These are phyloP conservation scores for Annulohypoxylon stygium DNA, from an alignment of 495 filamentous ascomycete species.

Conservation along the genomic window DNA sequence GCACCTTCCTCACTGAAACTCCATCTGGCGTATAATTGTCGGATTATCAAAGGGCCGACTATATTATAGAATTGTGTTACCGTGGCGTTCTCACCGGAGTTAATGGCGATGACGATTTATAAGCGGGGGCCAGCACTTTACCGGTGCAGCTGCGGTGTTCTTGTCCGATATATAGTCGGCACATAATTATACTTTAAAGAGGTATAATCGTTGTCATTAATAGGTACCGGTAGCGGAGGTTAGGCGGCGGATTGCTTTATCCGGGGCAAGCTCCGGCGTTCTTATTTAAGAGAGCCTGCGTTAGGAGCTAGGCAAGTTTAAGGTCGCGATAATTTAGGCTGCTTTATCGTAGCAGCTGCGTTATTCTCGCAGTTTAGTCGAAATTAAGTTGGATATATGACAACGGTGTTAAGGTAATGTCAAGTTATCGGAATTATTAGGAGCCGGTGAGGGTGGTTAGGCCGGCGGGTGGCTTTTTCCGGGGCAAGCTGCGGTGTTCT, in stretches of 20 bases:
- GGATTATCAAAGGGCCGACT: neutral
- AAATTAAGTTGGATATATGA: neutral
- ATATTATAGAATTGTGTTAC: neutral
- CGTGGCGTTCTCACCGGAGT: neutral
- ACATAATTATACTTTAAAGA: neutral
- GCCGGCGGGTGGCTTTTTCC: neutral
- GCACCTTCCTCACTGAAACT: too few species aligned
- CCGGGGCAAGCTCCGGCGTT: neutral
- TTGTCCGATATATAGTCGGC: neutral
- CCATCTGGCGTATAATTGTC: neutral
- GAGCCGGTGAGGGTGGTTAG: neutral
- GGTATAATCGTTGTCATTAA: too few species aligned
- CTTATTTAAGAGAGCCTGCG: too few species aligned
- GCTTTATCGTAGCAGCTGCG: neutral
- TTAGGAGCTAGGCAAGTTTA: too few species aligned
- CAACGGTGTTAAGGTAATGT: neutral
- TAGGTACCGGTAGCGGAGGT: neutral
- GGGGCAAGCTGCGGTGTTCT: constrained; percentile 4
- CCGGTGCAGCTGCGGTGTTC: neutral
- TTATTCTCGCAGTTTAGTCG: neutral
- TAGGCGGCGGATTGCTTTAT: neutral
- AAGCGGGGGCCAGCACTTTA: neutral
- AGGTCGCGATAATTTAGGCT: too few species aligned
- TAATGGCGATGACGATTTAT: neutral
- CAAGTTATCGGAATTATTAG: too few species aligned